Percentiles rank a stretch among this genome's conserved stretches.
These are phyloP conservation scores for Paramecium biaurelia DNA, from an alignment of 73 alveolate genomes.

Conservation along the genomic window DNA sequence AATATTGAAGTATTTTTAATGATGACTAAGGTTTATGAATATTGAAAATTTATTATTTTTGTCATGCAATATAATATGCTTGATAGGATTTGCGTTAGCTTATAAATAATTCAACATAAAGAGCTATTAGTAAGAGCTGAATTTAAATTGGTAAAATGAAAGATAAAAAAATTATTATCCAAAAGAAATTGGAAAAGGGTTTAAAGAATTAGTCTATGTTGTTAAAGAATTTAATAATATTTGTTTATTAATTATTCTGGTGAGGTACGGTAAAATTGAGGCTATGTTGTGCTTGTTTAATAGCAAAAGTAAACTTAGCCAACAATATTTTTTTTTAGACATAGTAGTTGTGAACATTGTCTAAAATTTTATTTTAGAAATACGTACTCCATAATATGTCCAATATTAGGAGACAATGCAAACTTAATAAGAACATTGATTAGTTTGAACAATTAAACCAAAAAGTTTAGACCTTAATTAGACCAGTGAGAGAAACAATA, in stretches of 20 bases:
- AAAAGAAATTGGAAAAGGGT: background rate
- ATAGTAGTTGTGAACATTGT: background rate
- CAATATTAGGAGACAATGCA: background rate
- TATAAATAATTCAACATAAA: background rate
- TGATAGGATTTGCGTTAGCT: background rate
- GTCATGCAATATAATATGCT: background rate
- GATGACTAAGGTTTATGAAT: background rate
- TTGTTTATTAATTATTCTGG: background rate
- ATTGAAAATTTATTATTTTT: background rate
- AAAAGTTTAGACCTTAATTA: background rate
- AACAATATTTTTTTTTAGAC: background rate
- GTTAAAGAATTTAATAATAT: background rate
- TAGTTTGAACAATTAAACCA: background rate
- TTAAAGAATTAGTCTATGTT: background rate
- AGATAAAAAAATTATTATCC: background rate
- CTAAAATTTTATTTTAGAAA: background rate
- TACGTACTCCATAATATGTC: background rate
- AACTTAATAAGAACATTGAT: background rate
- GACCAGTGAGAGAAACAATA: background rate
- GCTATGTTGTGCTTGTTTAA: background rate
- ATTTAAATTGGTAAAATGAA: background rate
- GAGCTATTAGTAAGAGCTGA: background rate
- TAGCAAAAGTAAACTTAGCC: conserved; percentile 13
- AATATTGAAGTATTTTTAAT: background rate
- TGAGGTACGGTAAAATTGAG: background rate